Base-by-base conservation (phyloP, 352 stramenopile species). In the Phytophthora sp. region DNA sequence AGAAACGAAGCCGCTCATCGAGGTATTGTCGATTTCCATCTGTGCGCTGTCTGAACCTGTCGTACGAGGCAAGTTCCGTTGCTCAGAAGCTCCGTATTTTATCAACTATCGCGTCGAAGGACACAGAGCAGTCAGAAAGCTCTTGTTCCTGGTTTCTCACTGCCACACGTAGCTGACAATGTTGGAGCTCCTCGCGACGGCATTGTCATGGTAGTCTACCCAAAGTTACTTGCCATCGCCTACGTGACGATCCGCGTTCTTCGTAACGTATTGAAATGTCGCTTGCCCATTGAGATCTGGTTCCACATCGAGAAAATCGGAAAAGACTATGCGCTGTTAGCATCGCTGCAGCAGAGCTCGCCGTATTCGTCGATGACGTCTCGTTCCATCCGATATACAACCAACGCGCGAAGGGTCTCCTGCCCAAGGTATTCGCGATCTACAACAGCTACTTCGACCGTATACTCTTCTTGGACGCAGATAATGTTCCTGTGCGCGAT, bases 211-310 rank as follows among this genome's bases (percentile, higher is more conserved):
- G 70, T 83, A 13, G 66, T 84, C 7, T 82, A 85, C 49, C 78
- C 74, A 4, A 82, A 85, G 39, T 51, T 82, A 15, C 57, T 86
- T 6, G 63, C 69, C 20, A 74, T 71, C 35, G 65, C 66, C 7
- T 77, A 88, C 59, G 71, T 71, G 3, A 69, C 50, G 3, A 38
- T 86, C 16, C 70, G 68, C 2, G 27, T 59, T 5, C 53, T 89
- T 41, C 79, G 79, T 1, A 30, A 68, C 2, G 62, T 79, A 2
- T 45, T 69, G 8, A 59, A 55, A 2, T 89, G 74, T 49, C 57
- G 39, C 12, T 67, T 89, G 33, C 75, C 80, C 9, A 70, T 89
- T 27, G 80, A 88, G 54, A 63, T 88, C 5, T 88, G 79, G 79
- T 86, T 73, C 24, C 62, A 73, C 20, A 38, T 73, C 29, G 45